Evolutionary conservation across 768 basidiomycete species (phyloP).

Genomic region (Russula sp.): DNA sequence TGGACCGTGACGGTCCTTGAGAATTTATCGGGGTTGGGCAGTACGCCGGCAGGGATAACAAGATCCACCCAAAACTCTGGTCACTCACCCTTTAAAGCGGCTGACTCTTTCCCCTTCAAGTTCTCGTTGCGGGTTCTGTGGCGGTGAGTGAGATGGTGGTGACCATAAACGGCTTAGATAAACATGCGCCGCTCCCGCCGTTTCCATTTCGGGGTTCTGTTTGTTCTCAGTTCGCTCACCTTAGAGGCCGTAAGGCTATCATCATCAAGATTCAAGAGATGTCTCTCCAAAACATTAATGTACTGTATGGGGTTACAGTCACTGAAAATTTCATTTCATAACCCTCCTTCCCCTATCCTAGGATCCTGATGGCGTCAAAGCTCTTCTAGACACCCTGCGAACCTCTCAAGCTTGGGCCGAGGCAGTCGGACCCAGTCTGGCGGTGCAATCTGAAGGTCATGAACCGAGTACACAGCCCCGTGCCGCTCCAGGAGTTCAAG

Average conservation of each 20-base stretch:
- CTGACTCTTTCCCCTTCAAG: neutral
- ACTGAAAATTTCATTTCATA: neutral
- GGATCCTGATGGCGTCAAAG: slow-evolving; percentile 45
- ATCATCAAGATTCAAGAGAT: neutral
- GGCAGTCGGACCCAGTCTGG: slow-evolving; percentile 32
- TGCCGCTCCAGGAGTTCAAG: slow-evolving; percentile 8
- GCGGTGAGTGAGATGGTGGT: neutral
- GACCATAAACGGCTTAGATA: slow-evolving; percentile 6
- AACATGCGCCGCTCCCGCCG: neutral
- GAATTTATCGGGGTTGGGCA: slow-evolving; percentile 43
- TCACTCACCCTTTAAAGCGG: neutral
- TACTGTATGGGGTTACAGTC: slow-evolving; percentile 13
- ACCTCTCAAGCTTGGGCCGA: slow-evolving; percentile 70
- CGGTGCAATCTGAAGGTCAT: neutral
- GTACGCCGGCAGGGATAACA: slow-evolving; percentile 40
- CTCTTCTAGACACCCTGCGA: slow-evolving; percentile 67
- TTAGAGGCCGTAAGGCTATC: neutral
- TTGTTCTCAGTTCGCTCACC: neutral
- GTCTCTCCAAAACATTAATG: slow-evolving; percentile 22
- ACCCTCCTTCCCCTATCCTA: neutral
- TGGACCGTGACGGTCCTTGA: neutral
- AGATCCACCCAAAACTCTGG: neutral
- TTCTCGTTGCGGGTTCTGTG: neutral
- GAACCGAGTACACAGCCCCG: slow-evolving; percentile 17
- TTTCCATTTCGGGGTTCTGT: slow-evolving; percentile 15